phyloP scores from a whole-genome alignment of 352 stramenopile genomes.

The Thalassiosira exigua region DNA sequence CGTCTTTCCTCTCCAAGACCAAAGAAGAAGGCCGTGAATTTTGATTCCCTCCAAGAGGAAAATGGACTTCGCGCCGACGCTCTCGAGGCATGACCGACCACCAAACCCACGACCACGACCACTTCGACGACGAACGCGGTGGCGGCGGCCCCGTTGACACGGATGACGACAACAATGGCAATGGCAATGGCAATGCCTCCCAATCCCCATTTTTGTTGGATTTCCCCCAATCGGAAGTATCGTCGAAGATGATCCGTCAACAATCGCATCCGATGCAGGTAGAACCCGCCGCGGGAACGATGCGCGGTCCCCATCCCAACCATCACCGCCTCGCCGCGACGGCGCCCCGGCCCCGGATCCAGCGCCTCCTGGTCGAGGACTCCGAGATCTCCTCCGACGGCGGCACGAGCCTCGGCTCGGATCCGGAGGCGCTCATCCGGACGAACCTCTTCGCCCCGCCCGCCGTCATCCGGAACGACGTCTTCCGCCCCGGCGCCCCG shows the following conservation, averaged over 20 bases:
- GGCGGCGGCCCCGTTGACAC: too few species aligned
- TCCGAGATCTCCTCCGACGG: not conserved
- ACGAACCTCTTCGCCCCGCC: conserved; percentile 29
- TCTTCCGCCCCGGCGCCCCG: conserved; percentile 11
- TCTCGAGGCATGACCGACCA: too few species aligned
- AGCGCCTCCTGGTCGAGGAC: conserved; percentile 10
- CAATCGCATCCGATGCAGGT: conserved; percentile 1
- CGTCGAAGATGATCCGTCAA: conserved; percentile 14
- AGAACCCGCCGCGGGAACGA: not conserved
- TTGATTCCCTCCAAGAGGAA: too few species aligned
- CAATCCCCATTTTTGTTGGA: not conserved
- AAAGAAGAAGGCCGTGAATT: too few species aligned
- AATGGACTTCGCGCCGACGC: too few species aligned
- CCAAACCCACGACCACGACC: too few species aligned
- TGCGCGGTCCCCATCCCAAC: conserved; percentile 12
- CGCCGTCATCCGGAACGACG: conserved; percentile 16
- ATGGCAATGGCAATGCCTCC: too few species aligned
- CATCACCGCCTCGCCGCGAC: conserved; percentile 16
- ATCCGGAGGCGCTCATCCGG: conserved; percentile 18
- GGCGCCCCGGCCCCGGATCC: conserved; percentile 9
- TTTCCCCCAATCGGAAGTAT: not conserved
- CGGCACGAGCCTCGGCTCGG: not conserved
- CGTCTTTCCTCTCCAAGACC: too few species aligned
- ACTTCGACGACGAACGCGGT: too few species aligned
- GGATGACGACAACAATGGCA: too few species aligned